phyloP scores from a whole-genome alignment of 2,329 filamentous ascomycete genomes.

The Fusarium concolor region DNA sequence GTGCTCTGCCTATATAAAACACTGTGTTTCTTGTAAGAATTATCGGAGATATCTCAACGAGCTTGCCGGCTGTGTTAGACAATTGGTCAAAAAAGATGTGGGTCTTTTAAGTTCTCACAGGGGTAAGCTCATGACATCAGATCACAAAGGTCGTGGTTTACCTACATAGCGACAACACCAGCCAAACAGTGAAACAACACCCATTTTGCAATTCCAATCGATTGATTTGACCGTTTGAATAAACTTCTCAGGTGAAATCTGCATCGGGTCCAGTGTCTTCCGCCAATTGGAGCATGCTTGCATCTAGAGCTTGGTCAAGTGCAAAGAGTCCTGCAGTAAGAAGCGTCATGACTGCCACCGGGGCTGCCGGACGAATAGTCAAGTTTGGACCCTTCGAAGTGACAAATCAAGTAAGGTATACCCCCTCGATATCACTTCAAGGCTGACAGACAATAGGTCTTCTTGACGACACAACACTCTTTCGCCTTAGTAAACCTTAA shows the following conservation, averaged over 20 bases:
- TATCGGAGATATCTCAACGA: not conserved
- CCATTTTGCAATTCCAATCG: not conserved
- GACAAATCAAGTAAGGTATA: constrained; percentile 72
- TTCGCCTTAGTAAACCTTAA: constrained; percentile 97
- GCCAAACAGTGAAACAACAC: not conserved
- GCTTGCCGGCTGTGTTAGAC: constrained; percentile 26
- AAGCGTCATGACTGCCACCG: constrained; percentile 49
- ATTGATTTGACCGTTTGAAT: not conserved
- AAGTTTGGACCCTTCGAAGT: constrained; percentile 83
- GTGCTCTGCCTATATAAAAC: not conserved
- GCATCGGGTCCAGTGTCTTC: not conserved
- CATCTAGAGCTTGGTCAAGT: constrained; percentile 27
- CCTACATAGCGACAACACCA: not conserved
- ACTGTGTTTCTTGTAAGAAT: not conserved
- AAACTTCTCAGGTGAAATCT: fast-evolving
- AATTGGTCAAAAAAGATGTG: constrained; percentile 36
- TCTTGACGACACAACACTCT: constrained; percentile 81
- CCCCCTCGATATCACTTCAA: not conserved
- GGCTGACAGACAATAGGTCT: constrained; percentile 71
- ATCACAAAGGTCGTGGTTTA: constrained; percentile 17
- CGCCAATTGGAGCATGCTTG: constrained; percentile 38
- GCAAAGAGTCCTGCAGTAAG: constrained; percentile 22
- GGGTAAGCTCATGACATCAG: constrained; percentile 42
- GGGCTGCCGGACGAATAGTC: constrained; percentile 52
- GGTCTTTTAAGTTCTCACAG: constrained; percentile 18